Evolutionary conservation across 2,329 filamentous ascomycete species (phyloP), one percentile per base, ranked within the genome.

Genomic region (Xylaria sp.): DNA sequence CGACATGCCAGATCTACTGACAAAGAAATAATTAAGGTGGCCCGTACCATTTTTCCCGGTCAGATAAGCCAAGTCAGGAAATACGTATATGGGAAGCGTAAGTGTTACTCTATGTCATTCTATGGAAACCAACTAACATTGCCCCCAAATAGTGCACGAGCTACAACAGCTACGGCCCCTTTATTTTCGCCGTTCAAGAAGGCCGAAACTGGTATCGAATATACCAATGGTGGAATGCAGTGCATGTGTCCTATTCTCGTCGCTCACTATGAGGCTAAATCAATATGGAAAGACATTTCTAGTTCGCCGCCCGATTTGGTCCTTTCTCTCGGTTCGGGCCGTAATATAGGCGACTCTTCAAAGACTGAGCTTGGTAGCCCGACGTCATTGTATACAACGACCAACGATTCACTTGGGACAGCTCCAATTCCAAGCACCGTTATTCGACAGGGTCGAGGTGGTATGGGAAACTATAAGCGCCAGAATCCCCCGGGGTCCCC

Each of bases 81-180:
- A 76, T 78, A 54, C 70, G 72, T 9, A 75, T 73, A 10, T 79
- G 78, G 76, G 78, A 79, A 75, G 78, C 75, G 77, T 79, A 51
- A 77, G 76, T 73, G 5, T 34, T n/a, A 12, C n/a, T 8, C 25
- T 44, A 4, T n/a, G 4, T 25, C 20, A 18, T 10, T 10, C 37
- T 18, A 46, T 23, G 23, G 56, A 57, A 5, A 28, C 31, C 57
- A 37, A 63, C 54, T 46, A 65, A 56, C n/a, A 23, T 20, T 31
- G 63, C 15, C 5, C 31, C 9, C 44, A 5, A 46, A 58, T 2
- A 78, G 77, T 28, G 76, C 78, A 23, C 75, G 77, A 51, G 76
- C 76, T 23, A 78, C 78, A n/a, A 73, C 76, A 1, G 76, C 78
- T 0, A 77, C 76, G 0, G 65, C 73, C 0, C 78, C 78, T n/a